Percentiles rank a stretch among this genome's conserved stretches.
Evolutionary conservation across 345 rosid genomes (phyloP).

Genomic region (Salix udensis): DNA sequence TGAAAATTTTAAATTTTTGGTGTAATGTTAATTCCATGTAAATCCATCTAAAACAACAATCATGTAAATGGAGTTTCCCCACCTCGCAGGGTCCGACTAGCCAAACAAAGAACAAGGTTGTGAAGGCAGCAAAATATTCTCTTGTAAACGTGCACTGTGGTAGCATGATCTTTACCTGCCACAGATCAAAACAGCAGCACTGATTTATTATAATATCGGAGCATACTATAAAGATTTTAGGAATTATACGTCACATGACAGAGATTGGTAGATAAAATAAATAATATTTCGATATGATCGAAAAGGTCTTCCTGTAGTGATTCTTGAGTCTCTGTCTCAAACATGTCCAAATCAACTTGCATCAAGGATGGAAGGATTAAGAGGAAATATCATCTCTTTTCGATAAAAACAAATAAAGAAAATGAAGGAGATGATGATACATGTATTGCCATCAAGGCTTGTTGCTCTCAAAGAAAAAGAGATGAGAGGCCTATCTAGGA

Average conservation of each 20-base stretch:
- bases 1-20: not conserved
- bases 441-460: too few species aligned
- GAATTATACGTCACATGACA: not conserved
- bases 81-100: slow-evolving; percentile 85
- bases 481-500: not conserved
- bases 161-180: slow-evolving; percentile 55
- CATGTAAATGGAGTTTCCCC: not conserved
- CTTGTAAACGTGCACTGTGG: slow-evolving; percentile 63
- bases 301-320: not conserved
- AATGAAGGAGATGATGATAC: not conserved
- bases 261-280: not conserved
- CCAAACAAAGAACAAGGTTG: slow-evolving; percentile 81
- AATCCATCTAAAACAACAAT: not conserved
- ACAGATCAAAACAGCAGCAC: not conserved
- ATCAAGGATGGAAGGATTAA: not conserved
- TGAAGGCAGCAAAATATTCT: slow-evolving; percentile 76
- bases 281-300: not conserved
- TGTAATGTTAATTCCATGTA: not conserved
- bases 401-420: not conserved
- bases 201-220: not conserved
- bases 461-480: not conserved
- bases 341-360: not conserved
- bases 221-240: not conserved
- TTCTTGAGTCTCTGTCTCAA: not conserved
- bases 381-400: not conserved